A percentile compares a stretch with the other conserved stretches of the same genome.
Conservation (phyloP, 2,329 filamentous ascomycete species). For the Xylariales sp. region DNA sequence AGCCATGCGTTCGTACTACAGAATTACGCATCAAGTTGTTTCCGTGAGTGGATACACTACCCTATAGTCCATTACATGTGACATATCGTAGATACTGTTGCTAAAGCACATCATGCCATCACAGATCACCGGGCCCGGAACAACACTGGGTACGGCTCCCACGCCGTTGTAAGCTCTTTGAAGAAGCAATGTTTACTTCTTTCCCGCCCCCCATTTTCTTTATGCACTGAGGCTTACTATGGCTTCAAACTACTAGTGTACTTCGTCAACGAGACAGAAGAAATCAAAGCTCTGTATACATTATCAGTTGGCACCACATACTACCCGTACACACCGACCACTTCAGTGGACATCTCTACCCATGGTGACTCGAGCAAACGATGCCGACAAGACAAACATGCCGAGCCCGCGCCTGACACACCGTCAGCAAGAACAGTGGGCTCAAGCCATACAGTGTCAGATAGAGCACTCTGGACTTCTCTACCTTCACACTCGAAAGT, state of each 20-base stretch:
- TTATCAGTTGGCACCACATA: background rate
- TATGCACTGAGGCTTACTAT: too few species aligned
- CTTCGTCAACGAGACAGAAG: constrained; percentile 4
- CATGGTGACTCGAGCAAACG: too few species aligned
- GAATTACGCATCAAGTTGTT: constrained; percentile 5
- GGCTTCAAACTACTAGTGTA: constrained; percentile 1
- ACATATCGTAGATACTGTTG: background rate
- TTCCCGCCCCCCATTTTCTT: too few species aligned
- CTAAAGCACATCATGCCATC: background rate
- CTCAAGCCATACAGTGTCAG: too few species aligned
- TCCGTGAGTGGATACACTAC: background rate
- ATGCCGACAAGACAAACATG: too few species aligned
- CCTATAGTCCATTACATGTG: background rate
- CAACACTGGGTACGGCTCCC: constrained; percentile 1
- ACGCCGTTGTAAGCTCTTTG: background rate
- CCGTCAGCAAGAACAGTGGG: too few species aligned
- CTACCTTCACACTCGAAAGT: background rate
- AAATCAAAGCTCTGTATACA: constrained; percentile 3
- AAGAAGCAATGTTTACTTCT: too few species aligned
- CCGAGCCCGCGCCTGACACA: too few species aligned
- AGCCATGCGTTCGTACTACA: constrained; percentile 1
- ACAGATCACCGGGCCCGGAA: background rate
- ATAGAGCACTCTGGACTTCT: background rate
- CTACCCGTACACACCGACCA: background rate
- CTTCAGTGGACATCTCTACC: too few species aligned